These are phyloP conservation scores for Hibiscus tridactylites DNA, from an alignment of 345 rosid species.

Conservation along the genomic window DNA sequence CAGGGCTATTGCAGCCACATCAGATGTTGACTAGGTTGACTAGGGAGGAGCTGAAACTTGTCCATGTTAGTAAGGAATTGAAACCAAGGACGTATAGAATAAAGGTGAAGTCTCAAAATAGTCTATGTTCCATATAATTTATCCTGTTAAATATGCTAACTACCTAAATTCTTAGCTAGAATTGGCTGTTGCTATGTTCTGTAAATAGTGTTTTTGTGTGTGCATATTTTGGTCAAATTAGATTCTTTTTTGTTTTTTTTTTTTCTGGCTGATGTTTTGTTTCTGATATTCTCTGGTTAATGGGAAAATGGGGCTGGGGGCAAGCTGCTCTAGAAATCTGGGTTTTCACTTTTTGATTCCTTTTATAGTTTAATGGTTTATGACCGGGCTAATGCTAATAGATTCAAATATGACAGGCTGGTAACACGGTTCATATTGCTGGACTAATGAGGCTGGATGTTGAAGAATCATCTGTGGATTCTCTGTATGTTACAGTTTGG, in stretches of 20 bases:
- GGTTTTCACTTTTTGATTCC: background rate
- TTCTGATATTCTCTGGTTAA: background rate
- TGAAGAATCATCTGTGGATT: constrained; percentile 61
- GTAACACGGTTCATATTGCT: constrained; percentile 71
- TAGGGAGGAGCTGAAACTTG: constrained; percentile 88
- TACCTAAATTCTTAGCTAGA: background rate
- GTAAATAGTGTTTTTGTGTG: background rate
- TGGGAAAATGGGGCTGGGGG: background rate
- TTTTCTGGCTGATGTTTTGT: background rate
- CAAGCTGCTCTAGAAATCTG: background rate
- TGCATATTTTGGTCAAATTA: background rate
- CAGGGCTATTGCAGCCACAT: constrained; percentile 74
- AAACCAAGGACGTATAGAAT: constrained; percentile 89
- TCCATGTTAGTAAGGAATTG: constrained; percentile 64
- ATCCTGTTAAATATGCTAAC: background rate
- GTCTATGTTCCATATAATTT: background rate
- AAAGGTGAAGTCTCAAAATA: constrained; percentile 44
- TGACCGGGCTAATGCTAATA: constrained; percentile 9
- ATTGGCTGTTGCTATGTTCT: background rate
- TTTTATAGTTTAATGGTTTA: background rate
- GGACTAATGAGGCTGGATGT: constrained; percentile 86
- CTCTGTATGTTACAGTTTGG: constrained; percentile 84
- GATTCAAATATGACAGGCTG: constrained; percentile 46
- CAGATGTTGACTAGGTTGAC: constrained; percentile 79
- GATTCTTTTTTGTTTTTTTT: background rate